Conservation (phyloP, 2,329 filamentous ascomycete species). For the Pyrenophora teres region DNA sequence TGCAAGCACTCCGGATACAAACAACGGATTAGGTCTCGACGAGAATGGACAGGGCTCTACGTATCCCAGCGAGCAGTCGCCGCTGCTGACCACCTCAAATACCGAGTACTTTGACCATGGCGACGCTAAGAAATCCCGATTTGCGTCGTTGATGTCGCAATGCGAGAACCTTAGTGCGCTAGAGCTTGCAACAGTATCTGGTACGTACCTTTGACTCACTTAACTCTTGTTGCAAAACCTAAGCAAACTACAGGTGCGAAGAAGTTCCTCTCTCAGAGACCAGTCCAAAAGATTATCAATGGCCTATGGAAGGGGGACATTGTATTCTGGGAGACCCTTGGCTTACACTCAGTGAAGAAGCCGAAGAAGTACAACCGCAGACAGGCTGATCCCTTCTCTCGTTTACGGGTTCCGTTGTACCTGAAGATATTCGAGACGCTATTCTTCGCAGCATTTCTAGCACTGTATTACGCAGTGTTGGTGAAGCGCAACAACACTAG, state of each 20-base stretch:
- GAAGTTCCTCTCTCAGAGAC: constrained; percentile 78
- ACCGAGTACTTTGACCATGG: constrained; percentile 32
- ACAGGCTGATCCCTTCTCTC: constrained; percentile 57
- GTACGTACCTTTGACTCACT: constrained; percentile 36
- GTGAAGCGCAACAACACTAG: constrained; percentile 69
- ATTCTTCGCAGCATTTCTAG: constrained; percentile 77
- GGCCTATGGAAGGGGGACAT: constrained; percentile 84
- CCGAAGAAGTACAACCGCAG: constrained; percentile 73
- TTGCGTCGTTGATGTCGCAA: constrained; percentile 68
- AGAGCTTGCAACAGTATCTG: constrained; percentile 80
- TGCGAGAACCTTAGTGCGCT: constrained; percentile 84
- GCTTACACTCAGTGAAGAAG: constrained; percentile 72
- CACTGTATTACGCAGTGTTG: constrained; percentile 84
- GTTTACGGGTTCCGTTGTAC: constrained; percentile 79
- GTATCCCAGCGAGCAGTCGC: constrained; percentile 28
- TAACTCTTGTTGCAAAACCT: neutral
- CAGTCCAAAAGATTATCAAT: constrained; percentile 81
- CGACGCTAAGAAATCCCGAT: constrained; percentile 46
- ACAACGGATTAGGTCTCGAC: constrained; percentile 4
- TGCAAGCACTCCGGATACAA: constrained; percentile 17
- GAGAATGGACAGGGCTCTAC: constrained; percentile 19
- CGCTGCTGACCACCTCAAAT: constrained; percentile 28
- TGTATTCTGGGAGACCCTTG: constrained; percentile 83
- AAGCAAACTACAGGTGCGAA: constrained; percentile 60
- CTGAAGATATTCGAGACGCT: constrained; percentile 82